Conservation (phyloP, 2,329 filamentous ascomycete species). For the Hymenoscyphus linearis region DNA sequence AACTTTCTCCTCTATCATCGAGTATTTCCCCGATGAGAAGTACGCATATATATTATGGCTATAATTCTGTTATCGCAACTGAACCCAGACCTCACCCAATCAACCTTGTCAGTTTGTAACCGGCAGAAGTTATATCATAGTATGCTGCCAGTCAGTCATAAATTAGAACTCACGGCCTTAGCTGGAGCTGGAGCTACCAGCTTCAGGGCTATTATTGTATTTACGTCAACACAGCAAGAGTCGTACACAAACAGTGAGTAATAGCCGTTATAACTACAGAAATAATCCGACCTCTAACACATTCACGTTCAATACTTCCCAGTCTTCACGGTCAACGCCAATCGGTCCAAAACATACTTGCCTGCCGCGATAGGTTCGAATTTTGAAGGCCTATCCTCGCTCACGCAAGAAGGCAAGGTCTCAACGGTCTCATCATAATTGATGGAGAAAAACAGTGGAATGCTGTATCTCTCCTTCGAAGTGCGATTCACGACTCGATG, state of each 20-base stretch:
- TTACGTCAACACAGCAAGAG: neutral
- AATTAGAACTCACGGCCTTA: neutral
- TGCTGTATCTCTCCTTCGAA: conserved; percentile 45
- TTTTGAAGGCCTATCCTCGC: conserved; percentile 24
- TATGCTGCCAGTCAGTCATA: too few relatives aligned
- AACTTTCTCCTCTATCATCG: too few relatives aligned
- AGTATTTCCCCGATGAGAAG: too few relatives aligned
- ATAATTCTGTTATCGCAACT: too few relatives aligned
- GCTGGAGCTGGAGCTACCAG: neutral
- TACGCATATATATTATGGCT: too few relatives aligned
- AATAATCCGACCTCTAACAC: neutral
- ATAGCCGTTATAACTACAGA: neutral
- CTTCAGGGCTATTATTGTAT: neutral
- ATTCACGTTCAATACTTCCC: conserved; percentile 23
- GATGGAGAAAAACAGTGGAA: conserved; percentile 48
- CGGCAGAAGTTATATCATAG: too few relatives aligned
- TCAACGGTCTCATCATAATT: conserved; percentile 31
- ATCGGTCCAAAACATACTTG: conserved; percentile 28
- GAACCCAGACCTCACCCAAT: too few relatives aligned
- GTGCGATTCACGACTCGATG: conserved; percentile 52
- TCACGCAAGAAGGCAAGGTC: conserved; percentile 28
- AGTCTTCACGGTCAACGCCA: conserved; percentile 26
- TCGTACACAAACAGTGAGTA: neutral
- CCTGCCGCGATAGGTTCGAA: conserved; percentile 29
- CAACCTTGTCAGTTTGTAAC: too few relatives aligned